Conservation (phyloP, 164 flowering plant genomes). For the Houttuynia cordata region DNA sequence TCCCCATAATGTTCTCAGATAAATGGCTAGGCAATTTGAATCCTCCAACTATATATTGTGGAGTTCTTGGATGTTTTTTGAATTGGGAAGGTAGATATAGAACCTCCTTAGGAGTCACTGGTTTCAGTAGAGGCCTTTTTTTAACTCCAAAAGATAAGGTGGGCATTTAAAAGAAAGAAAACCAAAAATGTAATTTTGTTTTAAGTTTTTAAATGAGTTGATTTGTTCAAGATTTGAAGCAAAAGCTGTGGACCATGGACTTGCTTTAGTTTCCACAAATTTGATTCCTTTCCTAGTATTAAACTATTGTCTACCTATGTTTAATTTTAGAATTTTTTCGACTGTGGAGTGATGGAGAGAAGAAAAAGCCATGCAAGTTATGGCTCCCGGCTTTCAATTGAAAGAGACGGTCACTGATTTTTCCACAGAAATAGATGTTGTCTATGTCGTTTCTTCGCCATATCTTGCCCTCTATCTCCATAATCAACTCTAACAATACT, state of each 20-base stretch:
- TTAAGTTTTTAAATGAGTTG: background rate
- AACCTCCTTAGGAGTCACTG: too few relatives aligned
- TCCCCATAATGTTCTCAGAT: slow-evolving; percentile 28
- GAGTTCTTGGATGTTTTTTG: too few relatives aligned
- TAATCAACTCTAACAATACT: too few relatives aligned
- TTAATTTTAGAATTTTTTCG: background rate
- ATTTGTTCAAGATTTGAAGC: background rate
- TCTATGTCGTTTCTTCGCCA: background rate
- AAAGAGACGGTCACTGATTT: background rate
- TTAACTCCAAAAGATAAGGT: background rate
- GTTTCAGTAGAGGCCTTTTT: background rate
- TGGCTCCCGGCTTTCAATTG: background rate
- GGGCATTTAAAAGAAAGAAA: background rate
- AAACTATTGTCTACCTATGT: background rate
- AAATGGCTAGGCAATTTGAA: background rate
- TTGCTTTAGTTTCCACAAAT: background rate
- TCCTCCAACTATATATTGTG: background rate
- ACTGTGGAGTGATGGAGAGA: background rate
- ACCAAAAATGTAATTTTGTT: too few relatives aligned
- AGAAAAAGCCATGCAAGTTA: background rate
- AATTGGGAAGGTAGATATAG: too few relatives aligned
- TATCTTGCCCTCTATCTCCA: too few relatives aligned
- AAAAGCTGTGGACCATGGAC: background rate
- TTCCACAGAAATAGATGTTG: background rate
- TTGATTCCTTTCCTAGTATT: background rate